Conservation (phyloP, 2,329 filamentous ascomycete species). For the Alternaria triticimaculans region DNA sequence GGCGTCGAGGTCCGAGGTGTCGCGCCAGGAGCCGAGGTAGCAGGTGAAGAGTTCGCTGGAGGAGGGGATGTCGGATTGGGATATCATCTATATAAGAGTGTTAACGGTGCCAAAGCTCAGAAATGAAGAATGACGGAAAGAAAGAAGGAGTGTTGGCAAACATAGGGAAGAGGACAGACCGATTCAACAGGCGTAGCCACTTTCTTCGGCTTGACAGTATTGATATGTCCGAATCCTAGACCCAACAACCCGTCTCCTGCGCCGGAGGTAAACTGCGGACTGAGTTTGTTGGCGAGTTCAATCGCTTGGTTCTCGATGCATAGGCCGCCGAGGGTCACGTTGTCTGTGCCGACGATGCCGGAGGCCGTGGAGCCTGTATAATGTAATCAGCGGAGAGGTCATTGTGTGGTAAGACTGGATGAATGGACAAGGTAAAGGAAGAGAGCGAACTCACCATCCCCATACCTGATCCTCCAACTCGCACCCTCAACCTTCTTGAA, state of each 20-base stretch:
- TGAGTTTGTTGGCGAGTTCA: slow-evolving; percentile 68
- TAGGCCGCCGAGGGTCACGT: slow-evolving; percentile 67
- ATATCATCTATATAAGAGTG: slow-evolving; percentile 63
- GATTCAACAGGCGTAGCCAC: slow-evolving; percentile 68
- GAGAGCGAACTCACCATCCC: slow-evolving; percentile 56
- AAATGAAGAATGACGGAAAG: too few relatives aligned
- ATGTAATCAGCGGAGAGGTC: rapidly evolving
- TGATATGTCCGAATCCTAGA: slow-evolving; percentile 69
- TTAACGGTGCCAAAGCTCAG: neutral
- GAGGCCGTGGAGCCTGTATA: neutral
- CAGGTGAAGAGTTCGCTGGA: slow-evolving; percentile 68
- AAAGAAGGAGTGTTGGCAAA: too few relatives aligned
- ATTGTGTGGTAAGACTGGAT: too few relatives aligned
- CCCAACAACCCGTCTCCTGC: slow-evolving; percentile 71
- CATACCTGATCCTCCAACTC: slow-evolving; percentile 72
- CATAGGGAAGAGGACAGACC: neutral
- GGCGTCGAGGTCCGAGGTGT: slow-evolving; percentile 52
- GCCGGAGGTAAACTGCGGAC: slow-evolving; percentile 60
- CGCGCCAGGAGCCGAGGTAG: slow-evolving; percentile 65
- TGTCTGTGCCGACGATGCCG: slow-evolving; percentile 63
- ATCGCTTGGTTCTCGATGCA: slow-evolving; percentile 67
- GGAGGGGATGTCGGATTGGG: slow-evolving; percentile 57
- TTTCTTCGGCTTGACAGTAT: slow-evolving; percentile 63
- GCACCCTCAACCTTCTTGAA: slow-evolving; percentile 59
- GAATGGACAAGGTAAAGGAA: neutral